Percentiles rank a stretch among this genome's conserved stretches.
phyloP scores from a whole-genome alignment of 2,329 filamentous ascomycete genomes.

The Penicillium paneum region DNA sequence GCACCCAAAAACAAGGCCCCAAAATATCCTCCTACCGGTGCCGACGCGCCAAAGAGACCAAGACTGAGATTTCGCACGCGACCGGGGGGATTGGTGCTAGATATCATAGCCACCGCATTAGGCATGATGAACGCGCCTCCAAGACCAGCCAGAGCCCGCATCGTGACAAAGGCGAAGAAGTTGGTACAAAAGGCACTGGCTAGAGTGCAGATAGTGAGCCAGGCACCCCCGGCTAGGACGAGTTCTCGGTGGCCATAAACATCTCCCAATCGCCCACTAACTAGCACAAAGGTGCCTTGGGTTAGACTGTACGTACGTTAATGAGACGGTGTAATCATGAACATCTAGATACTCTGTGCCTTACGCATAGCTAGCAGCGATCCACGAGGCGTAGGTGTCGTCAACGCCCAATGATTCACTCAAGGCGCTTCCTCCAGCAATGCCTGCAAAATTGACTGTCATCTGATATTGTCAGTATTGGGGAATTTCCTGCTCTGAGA shows the following conservation, averaged over 20 bases:
- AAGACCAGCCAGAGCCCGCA: constrained; percentile 50
- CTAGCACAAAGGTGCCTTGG: constrained; percentile 58
- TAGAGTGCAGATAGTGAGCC: constrained; percentile 55
- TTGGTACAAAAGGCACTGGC: constrained; percentile 49
- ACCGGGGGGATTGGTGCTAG: constrained; percentile 49
- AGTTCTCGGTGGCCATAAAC: constrained; percentile 57
- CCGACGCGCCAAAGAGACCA: constrained; percentile 48
- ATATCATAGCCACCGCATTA: constrained; percentile 52
- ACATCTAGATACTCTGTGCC: background rate
- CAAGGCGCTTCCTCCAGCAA: constrained; percentile 25
- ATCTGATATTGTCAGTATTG: constrained; percentile 15
- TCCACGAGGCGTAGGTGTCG: constrained; percentile 25
- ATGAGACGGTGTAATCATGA: background rate
- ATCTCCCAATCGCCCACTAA: constrained; percentile 57
- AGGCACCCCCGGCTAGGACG: constrained; percentile 54
- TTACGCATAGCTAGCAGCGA: constrained; percentile 28
- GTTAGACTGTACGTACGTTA: constrained; percentile 38
- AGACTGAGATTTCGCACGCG: constrained; percentile 46
- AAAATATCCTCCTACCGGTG: constrained; percentile 47
- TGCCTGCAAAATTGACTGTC: constrained; percentile 28
- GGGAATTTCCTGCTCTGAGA: background rate
- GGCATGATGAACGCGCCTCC: constrained; percentile 54
- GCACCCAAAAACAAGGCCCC: constrained; percentile 43
- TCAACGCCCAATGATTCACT: constrained; percentile 19
- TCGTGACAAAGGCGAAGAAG: constrained; percentile 44